phyloP scores from a whole-genome alignment of 2,329 filamentous ascomycete genomes.

The Orbilia javanica region DNA sequence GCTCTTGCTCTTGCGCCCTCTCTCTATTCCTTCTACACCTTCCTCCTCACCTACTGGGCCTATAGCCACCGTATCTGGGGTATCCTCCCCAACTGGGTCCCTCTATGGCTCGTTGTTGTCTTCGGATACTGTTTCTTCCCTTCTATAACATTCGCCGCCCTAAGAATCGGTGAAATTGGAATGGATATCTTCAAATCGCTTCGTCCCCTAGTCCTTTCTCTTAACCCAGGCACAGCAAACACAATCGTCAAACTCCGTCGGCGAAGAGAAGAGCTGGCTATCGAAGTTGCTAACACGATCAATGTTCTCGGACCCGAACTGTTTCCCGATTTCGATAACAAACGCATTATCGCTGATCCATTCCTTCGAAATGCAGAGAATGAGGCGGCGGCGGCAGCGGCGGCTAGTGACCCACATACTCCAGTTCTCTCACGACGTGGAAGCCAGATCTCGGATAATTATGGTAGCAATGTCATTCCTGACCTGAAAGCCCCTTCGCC shows the following conservation, averaged over 20 bases:
- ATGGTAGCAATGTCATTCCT: constrained; percentile 39
- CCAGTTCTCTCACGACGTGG: constrained; percentile 57
- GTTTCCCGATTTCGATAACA: constrained; percentile 96
- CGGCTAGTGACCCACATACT: constrained; percentile 63
- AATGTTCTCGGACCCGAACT: constrained; percentile 95
- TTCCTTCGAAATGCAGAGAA: constrained; percentile 65
- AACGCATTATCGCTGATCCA: constrained; percentile 66
- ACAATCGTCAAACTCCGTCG: constrained; percentile 82
- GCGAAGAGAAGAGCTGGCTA: constrained; percentile 79
- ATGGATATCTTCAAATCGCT: constrained; percentile 99
- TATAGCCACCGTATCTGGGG: constrained; percentile 85
- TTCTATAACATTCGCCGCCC: constrained; percentile 87
- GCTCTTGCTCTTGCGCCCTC: constrained; percentile 84
- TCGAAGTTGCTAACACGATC: constrained; percentile 89
- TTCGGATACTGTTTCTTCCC: constrained; percentile 85
- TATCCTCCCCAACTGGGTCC: constrained; percentile 82
- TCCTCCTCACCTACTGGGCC: constrained; percentile 79
- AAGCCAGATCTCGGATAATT: constrained; percentile 57
- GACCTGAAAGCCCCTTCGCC: constrained; percentile 41
- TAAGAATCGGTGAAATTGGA: constrained; percentile 95
- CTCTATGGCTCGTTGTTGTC: constrained; percentile 80
- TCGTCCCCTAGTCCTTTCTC: constrained; percentile 83
- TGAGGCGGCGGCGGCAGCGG: constrained; percentile 35
- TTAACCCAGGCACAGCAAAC: constrained; percentile 86
- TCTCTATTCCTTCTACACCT: constrained; percentile 84